phyloP scores from a whole-genome alignment of 257 asterid genomes.

The Solanum sparsipilum region DNA sequence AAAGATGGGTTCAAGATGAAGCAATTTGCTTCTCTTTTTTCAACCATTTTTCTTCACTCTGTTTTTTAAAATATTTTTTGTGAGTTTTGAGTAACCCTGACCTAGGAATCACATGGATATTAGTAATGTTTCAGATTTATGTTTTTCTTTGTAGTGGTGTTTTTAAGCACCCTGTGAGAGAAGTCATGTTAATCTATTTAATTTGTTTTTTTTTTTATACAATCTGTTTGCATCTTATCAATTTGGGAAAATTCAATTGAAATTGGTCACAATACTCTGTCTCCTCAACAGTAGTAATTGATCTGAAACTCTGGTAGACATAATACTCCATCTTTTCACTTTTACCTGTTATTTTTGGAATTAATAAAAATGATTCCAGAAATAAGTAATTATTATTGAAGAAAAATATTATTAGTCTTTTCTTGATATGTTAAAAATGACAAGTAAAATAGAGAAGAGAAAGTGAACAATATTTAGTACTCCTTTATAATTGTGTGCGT shows the following conservation, averaged over 20 bases:
- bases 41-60: neutral
- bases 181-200: neutral
- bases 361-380: too few relatives aligned
- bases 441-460: too few relatives aligned
- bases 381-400: too few relatives aligned
- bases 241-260: neutral
- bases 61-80: neutral
- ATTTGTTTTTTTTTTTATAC: neutral
- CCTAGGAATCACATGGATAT: neutral
- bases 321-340: neutral
- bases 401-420: too few relatives aligned
- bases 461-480: too few relatives aligned
- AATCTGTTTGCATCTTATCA: neutral
- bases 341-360: neutral
- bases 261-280: too few relatives aligned
- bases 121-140: neutral
- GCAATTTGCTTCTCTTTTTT: slow-evolving; percentile 13
- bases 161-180: slow-evolving; percentile 11
- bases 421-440: too few relatives aligned
- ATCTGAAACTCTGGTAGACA: neutral
- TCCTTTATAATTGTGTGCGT: too few relatives aligned
- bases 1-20: slow-evolving; percentile 13
- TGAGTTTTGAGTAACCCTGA: neutral
- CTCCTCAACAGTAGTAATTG: too few relatives aligned
- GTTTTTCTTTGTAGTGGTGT: slow-evolving; percentile 22